phyloP scores from a whole-genome alignment of 2,329 filamentous ascomycete species.

The Neonectria faginata region DNA sequence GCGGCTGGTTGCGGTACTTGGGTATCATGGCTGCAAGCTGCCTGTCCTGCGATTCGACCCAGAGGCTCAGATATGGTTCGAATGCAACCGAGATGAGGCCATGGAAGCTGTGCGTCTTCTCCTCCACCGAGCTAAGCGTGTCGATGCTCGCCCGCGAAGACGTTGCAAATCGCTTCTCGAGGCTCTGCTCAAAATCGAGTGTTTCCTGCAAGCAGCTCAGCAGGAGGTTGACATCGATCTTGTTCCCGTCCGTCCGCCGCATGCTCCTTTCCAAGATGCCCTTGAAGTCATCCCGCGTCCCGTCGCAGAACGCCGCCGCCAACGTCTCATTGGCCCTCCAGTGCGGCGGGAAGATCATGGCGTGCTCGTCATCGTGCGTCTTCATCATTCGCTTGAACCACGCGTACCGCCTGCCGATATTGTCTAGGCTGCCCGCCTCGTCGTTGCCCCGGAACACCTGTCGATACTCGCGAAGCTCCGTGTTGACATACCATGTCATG shows the following conservation, averaged over 20 bases:
- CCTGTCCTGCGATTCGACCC: conserved; percentile 96
- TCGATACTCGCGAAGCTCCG: conserved; percentile 92
- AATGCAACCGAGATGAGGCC: conserved; percentile 96
- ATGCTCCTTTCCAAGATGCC: conserved; percentile 90
- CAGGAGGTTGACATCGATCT: conserved; percentile 88
- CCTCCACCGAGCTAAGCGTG: conserved; percentile 83
- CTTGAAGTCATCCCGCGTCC: conserved; percentile 95
- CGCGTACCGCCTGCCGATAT: conserved; percentile 92
- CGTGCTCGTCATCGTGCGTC: conserved; percentile 94
- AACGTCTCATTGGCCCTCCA: conserved; percentile 94
- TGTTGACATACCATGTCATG: conserved; percentile 98
- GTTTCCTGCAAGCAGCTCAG: conserved; percentile 94
- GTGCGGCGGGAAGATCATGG: conserved; percentile 83
- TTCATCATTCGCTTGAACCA: conserved; percentile 98
- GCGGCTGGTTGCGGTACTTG: conserved; percentile 84
- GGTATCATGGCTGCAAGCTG: conserved; percentile 87
- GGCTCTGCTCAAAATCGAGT: conserved; percentile 92
- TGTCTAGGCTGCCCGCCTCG: conserved; percentile 95
- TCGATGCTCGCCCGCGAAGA: conserved; percentile 86
- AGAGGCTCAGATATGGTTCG: conserved; percentile 94
- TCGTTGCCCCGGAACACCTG: conserved; percentile 97
- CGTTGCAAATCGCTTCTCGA: conserved; percentile 85
- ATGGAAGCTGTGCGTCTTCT: conserved; percentile 81
- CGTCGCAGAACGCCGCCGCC: conserved; percentile 93
- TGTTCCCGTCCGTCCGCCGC: conserved; percentile 79